Base-by-base conservation (phyloP, 1,284 basidiomycete genomes). In the Ganoderma meredithae region DNA sequence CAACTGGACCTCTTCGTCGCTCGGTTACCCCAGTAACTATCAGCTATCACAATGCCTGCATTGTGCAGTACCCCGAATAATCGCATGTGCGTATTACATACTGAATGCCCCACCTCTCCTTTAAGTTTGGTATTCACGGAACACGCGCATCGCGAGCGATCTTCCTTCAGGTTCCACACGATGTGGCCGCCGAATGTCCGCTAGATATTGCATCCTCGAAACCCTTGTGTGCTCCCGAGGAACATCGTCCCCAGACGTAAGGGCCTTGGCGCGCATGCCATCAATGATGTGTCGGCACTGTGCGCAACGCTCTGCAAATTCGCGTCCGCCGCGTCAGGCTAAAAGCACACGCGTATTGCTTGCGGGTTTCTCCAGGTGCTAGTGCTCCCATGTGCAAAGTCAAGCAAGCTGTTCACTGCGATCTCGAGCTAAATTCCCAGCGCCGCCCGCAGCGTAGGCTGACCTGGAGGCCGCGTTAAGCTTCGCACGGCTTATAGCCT, bases 211-310 rank as follows among this genome's bases (percentile, higher is more conserved):
- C 64, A 31, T 13, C 40, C 15, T 22, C 41, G 19, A 55, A 9
- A 22, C 7, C 12, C 27, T 31, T 15, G 44, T 22, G 44, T 47
- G 44, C n/a, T 47, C 22, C n/a, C 44, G 22, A 22, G 44, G n/a
- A 10, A 22, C 44, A 25, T 22, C 12, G 3, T 55, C 27, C 27
- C 27, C 8, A 13, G 15, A 27, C 36, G 36, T 36, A 36, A 36
- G 36, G 17, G 27, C 22, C 31, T 55, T 22, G 52, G 25, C 25
- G 25, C 43, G 43, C 59, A 56, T 43, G 1, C 60, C 49, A 69
- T 69, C 64, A 66, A 2, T 69, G 68, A 69, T 65, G 33, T 33
- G 62, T 69, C 67, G 44, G 31, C 9, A 17, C 19, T 1, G 27
- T 2, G 27, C 52, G 2, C 52, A 33, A 31, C 27, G 52, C 52